Base-by-base conservation (phyloP, 331 rosid genomes). In the Pyrus hybrid region DNA sequence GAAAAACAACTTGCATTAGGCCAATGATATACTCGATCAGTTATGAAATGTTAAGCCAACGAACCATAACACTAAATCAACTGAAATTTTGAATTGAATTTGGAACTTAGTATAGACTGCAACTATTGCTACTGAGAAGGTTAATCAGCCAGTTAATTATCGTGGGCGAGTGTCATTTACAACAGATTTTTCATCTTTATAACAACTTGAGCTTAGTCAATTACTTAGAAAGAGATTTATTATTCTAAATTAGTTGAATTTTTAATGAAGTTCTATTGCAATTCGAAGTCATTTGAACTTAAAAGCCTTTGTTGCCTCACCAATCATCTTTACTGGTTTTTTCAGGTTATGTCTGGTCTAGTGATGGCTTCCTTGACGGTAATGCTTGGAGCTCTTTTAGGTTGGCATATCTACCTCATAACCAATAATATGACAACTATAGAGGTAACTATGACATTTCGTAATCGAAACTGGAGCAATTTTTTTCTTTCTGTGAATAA, bases 381-480 rank as follows among this genome's bases (percentile, higher is more conserved):
- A 61, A 89, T 84, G 37, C 90, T 93, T 41, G 85, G 84, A 63
- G 87, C 91, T 74, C 93, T 93, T 68, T 76, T 80, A 70, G 92
- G 88, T 71, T 93, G 98, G 98, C 96, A 91, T 85, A 66, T 87
- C 83, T 93, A 91, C 86, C 97, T 93, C 70, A 77, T 83, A 69
- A 83, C 87, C 83, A 91, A 76, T 23, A 93, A 93, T 70, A 85
- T 87, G 97, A 89, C 97, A 75, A 93, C 98, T 78, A 88, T 91
- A 76, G 98, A 93, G 98, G 98, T 89, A 32, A 86, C n/a, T 80
- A 66, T 67, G 26, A 71, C 26, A 63, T 82, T 64, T 63, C 9
- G 61, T 18, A 37, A 22, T 45, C 69, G 60, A 33, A 58, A 75
- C 26, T 54, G 16, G 63, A 65, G 54, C 66, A 63, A 14, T 23